phyloP scores from a whole-genome alignment of 148 eudicot species.

The Chenopodium album region DNA sequence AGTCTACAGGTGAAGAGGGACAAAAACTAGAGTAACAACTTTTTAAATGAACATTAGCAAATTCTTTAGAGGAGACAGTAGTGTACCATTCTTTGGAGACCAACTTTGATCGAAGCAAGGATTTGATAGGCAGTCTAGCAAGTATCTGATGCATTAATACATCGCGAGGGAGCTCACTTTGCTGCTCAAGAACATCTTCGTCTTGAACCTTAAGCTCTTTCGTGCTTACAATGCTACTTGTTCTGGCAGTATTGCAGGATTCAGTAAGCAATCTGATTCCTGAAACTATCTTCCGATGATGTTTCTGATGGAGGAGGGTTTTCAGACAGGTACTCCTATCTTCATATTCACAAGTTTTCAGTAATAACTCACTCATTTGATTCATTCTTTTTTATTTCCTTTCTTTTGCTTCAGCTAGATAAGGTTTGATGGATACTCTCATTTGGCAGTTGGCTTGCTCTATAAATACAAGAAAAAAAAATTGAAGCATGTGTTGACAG shows the following conservation, averaged over 20 bases:
- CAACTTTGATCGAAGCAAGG: conserved; percentile 14
- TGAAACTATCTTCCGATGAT: conserved; percentile 22
- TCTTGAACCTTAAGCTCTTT: not conserved
- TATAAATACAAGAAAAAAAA: not conserved
- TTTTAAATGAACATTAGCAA: conserved; percentile 22
- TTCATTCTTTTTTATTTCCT: not conserved
- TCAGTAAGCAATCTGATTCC: conserved; percentile 26
- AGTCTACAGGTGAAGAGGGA: conserved; percentile 22
- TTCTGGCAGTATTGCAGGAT: not conserved
- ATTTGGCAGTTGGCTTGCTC: not conserved
- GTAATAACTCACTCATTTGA: not conserved
- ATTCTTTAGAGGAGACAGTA: conserved; percentile 27
- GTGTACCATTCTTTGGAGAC: conserved; percentile 25
- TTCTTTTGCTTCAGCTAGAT: not conserved
- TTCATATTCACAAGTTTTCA: not conserved
- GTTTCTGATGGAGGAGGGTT: not conserved
- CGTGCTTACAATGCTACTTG: not conserved
- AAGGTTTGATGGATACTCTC: not conserved
- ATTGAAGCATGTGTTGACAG: not conserved
- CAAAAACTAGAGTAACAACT: not conserved
- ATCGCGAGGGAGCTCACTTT: conserved; percentile 22
- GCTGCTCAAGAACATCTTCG: not conserved
- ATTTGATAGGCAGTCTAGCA: conserved; percentile 22
- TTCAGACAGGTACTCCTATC: not conserved
- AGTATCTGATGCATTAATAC: conserved; percentile 16